These are phyloP conservation scores for Mortierella alpina DNA, from an alignment of 192 early-diverging fungal species.

Conservation along the genomic window DNA sequence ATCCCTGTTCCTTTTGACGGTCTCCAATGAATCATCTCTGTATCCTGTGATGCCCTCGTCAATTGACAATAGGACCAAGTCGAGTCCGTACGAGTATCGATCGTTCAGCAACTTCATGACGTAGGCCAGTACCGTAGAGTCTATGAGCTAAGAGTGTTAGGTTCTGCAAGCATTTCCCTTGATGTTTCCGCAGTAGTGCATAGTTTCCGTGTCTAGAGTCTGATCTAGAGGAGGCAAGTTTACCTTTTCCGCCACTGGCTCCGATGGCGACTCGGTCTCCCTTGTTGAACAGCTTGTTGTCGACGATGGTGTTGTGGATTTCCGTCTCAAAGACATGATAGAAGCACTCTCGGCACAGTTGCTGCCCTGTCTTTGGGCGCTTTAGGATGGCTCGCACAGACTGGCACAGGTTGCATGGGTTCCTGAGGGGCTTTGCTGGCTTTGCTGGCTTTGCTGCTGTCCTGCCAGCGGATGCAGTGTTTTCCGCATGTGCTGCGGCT, in stretches of 20 bases:
- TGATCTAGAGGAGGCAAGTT: not conserved
- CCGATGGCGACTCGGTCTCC: constrained; percentile 95
- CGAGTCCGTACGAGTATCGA: constrained; percentile 90
- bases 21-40: constrained; percentile 97
- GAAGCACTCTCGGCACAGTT: constrained; percentile 93
- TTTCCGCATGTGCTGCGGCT: not conserved
- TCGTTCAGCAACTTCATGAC: constrained; percentile 95
- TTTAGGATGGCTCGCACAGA: constrained; percentile 82
- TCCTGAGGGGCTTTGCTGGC: constrained; percentile 29
- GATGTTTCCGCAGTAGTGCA: constrained; percentile 2
- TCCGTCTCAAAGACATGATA: constrained; percentile 93
- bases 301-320: constrained; percentile 91
- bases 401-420: constrained; percentile 65
- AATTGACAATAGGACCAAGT: constrained; percentile 91
- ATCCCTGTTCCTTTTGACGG: constrained; percentile 94
- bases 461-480: not conserved
- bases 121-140: constrained; percentile 96
- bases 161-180: not conserved
- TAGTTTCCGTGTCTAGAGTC: constrained; percentile 8
- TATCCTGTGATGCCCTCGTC: constrained; percentile 99
- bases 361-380: constrained; percentile 91
- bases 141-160: constrained; percentile 44
- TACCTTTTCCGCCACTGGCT: constrained; percentile 93
- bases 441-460: constrained; percentile 8
- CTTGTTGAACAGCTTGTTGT: constrained; percentile 82